Evolutionary conservation across 2,329 filamentous ascomycete genomes (phyloP), one percentile per base, ranked within the genome.

Genomic region (Lomentospora prolificans): DNA sequence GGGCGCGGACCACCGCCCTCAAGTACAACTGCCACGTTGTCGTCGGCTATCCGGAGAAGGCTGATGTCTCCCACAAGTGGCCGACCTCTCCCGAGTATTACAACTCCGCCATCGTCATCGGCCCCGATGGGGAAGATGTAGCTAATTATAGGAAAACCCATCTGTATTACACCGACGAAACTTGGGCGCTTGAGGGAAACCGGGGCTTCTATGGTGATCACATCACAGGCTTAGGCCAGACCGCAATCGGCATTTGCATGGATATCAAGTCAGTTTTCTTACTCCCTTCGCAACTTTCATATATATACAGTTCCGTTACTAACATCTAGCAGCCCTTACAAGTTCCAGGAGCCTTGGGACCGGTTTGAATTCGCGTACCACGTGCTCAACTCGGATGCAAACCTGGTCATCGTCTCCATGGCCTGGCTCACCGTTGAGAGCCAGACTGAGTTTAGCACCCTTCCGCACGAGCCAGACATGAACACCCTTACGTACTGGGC

Each of bases 401-500:
- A 82, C 12, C 59, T 91, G 0, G 82, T 89, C 1, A 80, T 90
- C 31, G 61, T 92, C 0, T 82, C 80, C 3, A 91, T 91, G 88
- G 87, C 89, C 0, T 92, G 87, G 88, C 72, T 88, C 30, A 89
- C 86, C 1, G 73, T 66, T 56, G 81, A 74, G 58, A 77, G 74
- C 62, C 74, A 68, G 1, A 73, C 63, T 17, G 57, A 58, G 6
- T 82, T 72, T 64, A 81, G 63, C 57, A 73, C 61, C 27, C 71
- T 60, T 60, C 80, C 79, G 0, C 65, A 75, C 1, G 79, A 83
- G 52, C 86, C 87, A 0, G 87, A 91, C 60, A 77, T 87, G 69
- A 81, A 88, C 24, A 90, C 87, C 0, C 65, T 92, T 7, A 79
- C 80, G 0, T 92, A 92, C 62, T 92, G 88, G 89, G 72, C 89